Percentiles rank a stretch among this genome's conserved stretches.
phyloP scores from a whole-genome alignment of 202 grass and related monocot genomes.

The Zizania palustris region DNA sequence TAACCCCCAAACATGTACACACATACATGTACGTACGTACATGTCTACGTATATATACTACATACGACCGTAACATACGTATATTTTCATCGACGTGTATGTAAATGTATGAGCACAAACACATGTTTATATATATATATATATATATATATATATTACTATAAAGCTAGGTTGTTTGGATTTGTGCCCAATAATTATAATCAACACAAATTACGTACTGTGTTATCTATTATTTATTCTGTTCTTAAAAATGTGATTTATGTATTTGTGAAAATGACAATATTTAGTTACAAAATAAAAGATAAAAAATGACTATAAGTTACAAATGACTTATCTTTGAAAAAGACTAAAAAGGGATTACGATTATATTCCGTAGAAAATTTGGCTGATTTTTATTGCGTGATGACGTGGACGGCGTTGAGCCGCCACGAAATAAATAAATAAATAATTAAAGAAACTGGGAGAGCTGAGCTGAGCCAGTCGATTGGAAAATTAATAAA shows the following conservation, averaged over 20 bases:
- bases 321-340: too few relatives aligned
- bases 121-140: neutral
- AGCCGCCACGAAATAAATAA: neutral
- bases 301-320: too few relatives aligned
- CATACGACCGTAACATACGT: neutral
- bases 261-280: too few relatives aligned
- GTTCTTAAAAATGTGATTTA: too few relatives aligned
- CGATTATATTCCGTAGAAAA: neutral
- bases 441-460: neutral
- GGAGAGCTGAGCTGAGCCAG: neutral
- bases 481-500: neutral
- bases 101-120: too few relatives aligned
- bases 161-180: too few relatives aligned
- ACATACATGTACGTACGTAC: neutral
- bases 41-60: neutral
- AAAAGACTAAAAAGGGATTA: too few relatives aligned
- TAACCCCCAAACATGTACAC: neutral
- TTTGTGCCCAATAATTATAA: too few relatives aligned
- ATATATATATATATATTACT: neutral
- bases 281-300: too few relatives aligned
- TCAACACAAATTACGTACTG: too few relatives aligned
- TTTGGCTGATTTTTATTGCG: neutral
- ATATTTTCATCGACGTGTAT: neutral
- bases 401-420: conserved; percentile 26
- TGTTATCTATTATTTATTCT: too few relatives aligned